Evolutionary conservation across 352 stramenopile genomes (phyloP), one percentile per base, ranked within the genome.

Genomic region (Phytophthora pini): DNA sequence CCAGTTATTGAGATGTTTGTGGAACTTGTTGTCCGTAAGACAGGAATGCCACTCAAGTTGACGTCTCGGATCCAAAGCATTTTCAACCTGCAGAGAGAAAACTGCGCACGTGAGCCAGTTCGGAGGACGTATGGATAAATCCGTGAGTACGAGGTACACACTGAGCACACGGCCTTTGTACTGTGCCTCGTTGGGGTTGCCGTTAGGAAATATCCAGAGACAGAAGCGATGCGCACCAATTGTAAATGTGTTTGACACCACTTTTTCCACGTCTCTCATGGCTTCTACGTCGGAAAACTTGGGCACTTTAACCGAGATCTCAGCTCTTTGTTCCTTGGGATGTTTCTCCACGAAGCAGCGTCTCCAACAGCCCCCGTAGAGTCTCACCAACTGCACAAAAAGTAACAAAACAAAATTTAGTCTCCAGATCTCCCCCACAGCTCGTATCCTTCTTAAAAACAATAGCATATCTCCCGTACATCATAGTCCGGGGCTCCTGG

Each of bases 11-110:
- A 94, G 72, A 34, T 85, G 55, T 15, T 50, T 66, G 70, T 91
- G 73, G 46, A 94, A 94, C 57, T 92, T 92, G 76, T 93, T 94
- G 73, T 94, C 86, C 10, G 78, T 75, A 8, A 94, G 68, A 61
- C 81, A 92, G 53, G 86, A 93, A 62, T 94, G 86, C 84, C 86
- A 94, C 51, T 89, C 81, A 32, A 94, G 86, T 40, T 64, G 68
- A 43, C 85, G 81, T 4, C 31, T 39, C 5, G 76, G 55, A 44
- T 87, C 71, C 15, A 49, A 44, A 24, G 77, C 66, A 65, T 93
- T 88, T n/a, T 76, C 60, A 13, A 93, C 82, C 4, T 77, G 59
- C 47, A 93, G 73, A 36, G 84, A 92, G 54, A 93, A 94, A 17
- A 93, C 83, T 1, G 86, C 84, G 41, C 84, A 93, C 34, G 86